Conservation (phyloP, 192 early-diverging fungal genomes). For the Coemansia sp. region DNA sequence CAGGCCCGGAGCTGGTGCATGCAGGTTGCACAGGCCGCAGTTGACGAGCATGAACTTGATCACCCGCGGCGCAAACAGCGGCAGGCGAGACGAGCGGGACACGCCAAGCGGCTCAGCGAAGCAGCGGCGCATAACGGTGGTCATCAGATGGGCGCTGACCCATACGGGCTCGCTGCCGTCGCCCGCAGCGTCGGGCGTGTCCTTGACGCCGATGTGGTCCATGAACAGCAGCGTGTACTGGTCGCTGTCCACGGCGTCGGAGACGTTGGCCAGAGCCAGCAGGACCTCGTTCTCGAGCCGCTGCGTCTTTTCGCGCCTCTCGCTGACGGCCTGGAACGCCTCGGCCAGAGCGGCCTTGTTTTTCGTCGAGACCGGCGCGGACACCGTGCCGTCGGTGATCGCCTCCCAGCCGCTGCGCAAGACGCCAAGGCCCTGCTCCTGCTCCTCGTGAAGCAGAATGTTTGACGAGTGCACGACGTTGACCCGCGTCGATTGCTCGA, state of each 20-base stretch:
- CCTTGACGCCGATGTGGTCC: conserved; percentile 43
- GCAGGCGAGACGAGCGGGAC: conserved; percentile 47
- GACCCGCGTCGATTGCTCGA: conserved; percentile 25
- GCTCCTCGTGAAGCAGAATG: conserved; percentile 51
- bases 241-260: conserved; percentile 43
- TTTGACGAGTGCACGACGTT: conserved; percentile 45
- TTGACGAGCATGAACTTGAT: conserved; percentile 51
- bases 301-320: conserved; percentile 43
- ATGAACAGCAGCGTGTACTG: conserved; percentile 51
- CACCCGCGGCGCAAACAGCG: conserved; percentile 48
- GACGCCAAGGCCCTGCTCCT: conserved; percentile 51
- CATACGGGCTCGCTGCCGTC: conserved; percentile 23
- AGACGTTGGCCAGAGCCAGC: conserved; percentile 41
- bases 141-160: conserved; percentile 53
- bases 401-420: conserved; percentile 54
- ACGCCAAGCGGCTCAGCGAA: conserved; percentile 53
- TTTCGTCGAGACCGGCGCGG: not conserved
- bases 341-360: conserved; percentile 9
- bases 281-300: conserved; percentile 47
- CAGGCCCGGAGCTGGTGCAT: conserved; percentile 48
- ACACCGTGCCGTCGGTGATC: conserved; percentile 38
- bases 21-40: conserved; percentile 48
- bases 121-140: conserved; percentile 54
- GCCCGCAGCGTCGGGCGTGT: conserved; percentile 3
- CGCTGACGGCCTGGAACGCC: conserved; percentile 20